phyloP scores from a whole-genome alignment of 2,329 filamentous ascomycete species.

The Sclerotinia minor region DNA sequence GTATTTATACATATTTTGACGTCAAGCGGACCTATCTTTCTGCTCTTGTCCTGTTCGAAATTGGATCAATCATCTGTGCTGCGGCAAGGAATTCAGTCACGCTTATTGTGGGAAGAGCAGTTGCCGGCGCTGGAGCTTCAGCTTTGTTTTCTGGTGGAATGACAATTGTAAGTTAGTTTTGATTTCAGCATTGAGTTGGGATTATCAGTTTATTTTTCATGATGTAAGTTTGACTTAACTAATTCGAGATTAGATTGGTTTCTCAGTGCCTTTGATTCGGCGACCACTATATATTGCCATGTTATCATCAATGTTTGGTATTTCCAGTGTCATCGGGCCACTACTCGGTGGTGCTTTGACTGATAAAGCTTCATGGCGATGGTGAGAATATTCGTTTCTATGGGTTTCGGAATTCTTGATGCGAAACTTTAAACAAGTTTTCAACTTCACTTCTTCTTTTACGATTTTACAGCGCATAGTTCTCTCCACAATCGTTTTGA shows the following conservation, averaged over 20 bases:
- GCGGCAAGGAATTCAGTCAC: slow-evolving; percentile 42
- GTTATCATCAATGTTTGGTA: slow-evolving; percentile 42
- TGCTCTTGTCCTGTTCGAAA: slow-evolving; percentile 42
- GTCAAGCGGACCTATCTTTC: slow-evolving; percentile 41
- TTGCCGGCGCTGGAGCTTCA: slow-evolving; percentile 42
- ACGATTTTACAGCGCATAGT: no score
- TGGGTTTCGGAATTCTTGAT: neutral
- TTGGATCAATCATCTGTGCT: slow-evolving; percentile 43
- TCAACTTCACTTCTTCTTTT: neutral
- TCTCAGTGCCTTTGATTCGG: slow-evolving; percentile 42
- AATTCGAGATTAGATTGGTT: slow-evolving; percentile 41
- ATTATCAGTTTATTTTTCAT: neutral
- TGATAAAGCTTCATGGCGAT: slow-evolving; percentile 45
- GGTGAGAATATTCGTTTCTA: slow-evolving; percentile 27
- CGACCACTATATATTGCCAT: slow-evolving; percentile 41
- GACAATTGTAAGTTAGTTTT: slow-evolving; percentile 21
- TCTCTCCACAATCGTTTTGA: neutral
- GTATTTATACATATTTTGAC: slow-evolving; percentile 43
- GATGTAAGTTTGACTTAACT: slow-evolving; percentile 29
- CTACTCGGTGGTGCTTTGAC: slow-evolving; percentile 45
- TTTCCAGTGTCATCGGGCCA: slow-evolving; percentile 42
- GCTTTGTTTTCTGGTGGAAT: slow-evolving; percentile 42
- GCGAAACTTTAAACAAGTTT: neutral
- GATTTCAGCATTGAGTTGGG: neutral
- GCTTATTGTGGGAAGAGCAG: slow-evolving; percentile 43